Conservation (phyloP, 176 grass and related monocot species). For the Neostapfia colusana region DNA sequence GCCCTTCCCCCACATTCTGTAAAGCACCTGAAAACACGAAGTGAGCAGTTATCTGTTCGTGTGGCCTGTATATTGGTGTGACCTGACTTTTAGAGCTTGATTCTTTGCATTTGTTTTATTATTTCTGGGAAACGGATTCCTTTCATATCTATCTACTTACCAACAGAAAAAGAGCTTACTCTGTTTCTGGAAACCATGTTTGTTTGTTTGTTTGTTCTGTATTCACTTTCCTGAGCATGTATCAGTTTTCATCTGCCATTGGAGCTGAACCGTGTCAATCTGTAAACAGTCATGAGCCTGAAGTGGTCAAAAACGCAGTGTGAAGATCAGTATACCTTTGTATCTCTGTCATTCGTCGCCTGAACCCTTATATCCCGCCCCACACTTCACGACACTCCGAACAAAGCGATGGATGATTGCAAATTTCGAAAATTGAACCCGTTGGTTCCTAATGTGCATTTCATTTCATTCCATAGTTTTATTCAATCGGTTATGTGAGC, state of each 20-base stretch:
- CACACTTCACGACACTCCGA: too few relatives aligned
- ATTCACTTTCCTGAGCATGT: background rate
- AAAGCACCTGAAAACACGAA: constrained; percentile 28
- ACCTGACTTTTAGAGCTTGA: background rate
- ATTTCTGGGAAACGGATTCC: background rate
- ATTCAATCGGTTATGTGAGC: too few relatives aligned
- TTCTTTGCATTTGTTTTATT: constrained; percentile 10
- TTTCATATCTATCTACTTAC: background rate
- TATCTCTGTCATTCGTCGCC: constrained; percentile 7
- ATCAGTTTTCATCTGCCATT: background rate
- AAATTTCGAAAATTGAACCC: background rate
- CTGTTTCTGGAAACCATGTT: background rate
- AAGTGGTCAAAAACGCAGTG: background rate
- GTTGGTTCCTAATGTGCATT: background rate
- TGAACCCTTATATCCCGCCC: background rate
- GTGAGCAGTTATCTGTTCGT: background rate
- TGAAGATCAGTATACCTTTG: background rate
- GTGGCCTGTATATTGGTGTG: constrained; percentile 31
- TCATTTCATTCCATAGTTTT: background rate
- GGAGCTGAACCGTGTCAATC: background rate
- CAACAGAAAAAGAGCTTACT: background rate
- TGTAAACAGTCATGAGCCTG: background rate
- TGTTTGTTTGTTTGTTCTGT: background rate
- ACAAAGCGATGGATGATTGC: background rate
- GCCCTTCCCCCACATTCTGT: constrained; percentile 19